Conservation (phyloP, 495 filamentous ascomycete species). For the Penicillium manginii region DNA sequence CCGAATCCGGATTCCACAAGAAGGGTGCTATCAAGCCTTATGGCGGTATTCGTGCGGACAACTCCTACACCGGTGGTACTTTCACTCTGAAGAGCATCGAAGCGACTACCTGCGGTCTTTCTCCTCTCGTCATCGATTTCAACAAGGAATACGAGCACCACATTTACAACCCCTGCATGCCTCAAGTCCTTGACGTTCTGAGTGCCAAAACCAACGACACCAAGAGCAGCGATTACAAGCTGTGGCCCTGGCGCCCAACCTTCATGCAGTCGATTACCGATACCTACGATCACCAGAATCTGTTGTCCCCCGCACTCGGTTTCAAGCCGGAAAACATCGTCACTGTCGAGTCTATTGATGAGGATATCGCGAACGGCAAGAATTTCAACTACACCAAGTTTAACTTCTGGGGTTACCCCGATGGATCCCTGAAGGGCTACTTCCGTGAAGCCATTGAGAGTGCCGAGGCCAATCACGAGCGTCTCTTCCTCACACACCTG, state of each 20-base stretch:
- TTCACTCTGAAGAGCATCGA: conserved; percentile 47
- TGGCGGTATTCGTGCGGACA: conserved; percentile 43
- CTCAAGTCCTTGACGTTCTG: conserved; percentile 43
- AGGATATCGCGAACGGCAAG: conserved; percentile 29
- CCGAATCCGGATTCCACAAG: conserved; percentile 23
- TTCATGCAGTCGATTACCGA: conserved; percentile 42
- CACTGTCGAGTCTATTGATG: conserved; percentile 32
- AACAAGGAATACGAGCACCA: conserved; percentile 42
- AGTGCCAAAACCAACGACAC: conserved; percentile 33
- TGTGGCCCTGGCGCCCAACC: conserved; percentile 31
- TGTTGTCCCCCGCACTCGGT: conserved; percentile 33
- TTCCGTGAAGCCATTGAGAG: conserved; percentile 39
- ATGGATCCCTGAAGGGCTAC: conserved; percentile 38
- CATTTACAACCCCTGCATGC: conserved; percentile 50
- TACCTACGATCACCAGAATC: conserved; percentile 25
- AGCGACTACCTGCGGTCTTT: conserved; percentile 44
- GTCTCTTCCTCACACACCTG: conserved; percentile 46
- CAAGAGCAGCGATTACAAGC: conserved; percentile 28
- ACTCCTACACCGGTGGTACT: conserved; percentile 40
- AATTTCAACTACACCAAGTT: conserved; percentile 31
- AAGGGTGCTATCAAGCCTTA: conserved; percentile 27
- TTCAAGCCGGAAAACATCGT: conserved; percentile 35
- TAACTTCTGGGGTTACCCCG: conserved; percentile 50
- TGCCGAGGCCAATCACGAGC: conserved; percentile 40
- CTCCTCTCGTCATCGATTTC: conserved; percentile 49